Evolutionary conservation across 805 yeast genomes (phyloP), one percentile per base, ranked within the genome.

Genomic region (Starmerella vaccinii): DNA sequence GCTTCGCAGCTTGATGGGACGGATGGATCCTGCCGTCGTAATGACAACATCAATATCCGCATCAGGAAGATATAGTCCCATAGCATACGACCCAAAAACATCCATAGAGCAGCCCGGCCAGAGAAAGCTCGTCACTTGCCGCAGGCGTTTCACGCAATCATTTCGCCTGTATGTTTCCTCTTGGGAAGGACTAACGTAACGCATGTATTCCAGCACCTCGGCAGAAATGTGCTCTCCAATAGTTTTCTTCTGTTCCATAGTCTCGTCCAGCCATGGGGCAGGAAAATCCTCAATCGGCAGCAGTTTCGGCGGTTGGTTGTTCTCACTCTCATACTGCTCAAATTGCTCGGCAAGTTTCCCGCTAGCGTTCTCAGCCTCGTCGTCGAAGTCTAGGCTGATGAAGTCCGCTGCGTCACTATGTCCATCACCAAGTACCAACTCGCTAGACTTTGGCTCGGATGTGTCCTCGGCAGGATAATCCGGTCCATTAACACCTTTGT

Each of bases 41-140:
- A 90, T 76, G 41, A 89, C 97, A 80, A 92, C 81, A 66, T 90
- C 98, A 29, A 90, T 87, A 71, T 90, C 98, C 0, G 96, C 86
- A 1, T 95, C 95, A 0, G 97, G 97, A 16, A 90, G 71, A 62
- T 88, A 90, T 54, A 90, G 69, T 62, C 89, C 96, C 0, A 97
- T 89, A 0, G 97, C 95, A 65, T 78, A 84, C 0, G 97, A 89
- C 0, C 98, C 98, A 70, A 92, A 90, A 7, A 89, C 95, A 55
- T 81, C 81, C 4, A 84, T 77, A 50, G 81, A 83, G 15, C 90
- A 80, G 54, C 78, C 84, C 1, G 80, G 80, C 96, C 97, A 90
- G 48, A 81, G 68, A 2, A 66, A 63, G 5, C 70, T 66, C 3
- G 77, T 75, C 1, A 77, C 73, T 6, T 65, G 62, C 55, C 82